These are phyloP conservation scores for Botryotinia narcissicola DNA, from an alignment of 2,329 filamentous ascomycete genomes.

Conservation along the genomic window DNA sequence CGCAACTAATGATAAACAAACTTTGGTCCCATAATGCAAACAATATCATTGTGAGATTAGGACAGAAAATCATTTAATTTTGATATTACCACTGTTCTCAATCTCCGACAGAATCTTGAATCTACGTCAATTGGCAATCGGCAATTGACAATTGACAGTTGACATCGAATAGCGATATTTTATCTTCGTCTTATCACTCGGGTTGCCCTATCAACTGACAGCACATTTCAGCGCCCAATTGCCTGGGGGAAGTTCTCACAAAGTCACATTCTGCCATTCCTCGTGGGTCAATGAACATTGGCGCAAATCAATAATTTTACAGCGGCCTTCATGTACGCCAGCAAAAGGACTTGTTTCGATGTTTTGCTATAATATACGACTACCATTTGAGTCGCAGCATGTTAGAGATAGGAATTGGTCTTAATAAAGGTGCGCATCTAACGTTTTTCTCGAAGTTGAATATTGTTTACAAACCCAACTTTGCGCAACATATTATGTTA, in stretches of 20 bases:
- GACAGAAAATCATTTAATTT: neutral
- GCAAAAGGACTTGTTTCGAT: conserved; percentile 9
- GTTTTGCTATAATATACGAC: conserved; percentile 12
- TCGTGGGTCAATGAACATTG: neutral
- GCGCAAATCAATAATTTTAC: neutral
- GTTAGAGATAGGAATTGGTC: conserved; percentile 21
- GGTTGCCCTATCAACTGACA: conserved; percentile 20
- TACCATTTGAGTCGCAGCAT: conserved; percentile 19
- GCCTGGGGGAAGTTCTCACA: neutral
- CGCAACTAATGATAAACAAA: neutral
- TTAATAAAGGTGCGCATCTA: conserved; percentile 21
- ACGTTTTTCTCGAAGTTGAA: neutral
- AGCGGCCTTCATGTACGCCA: conserved; percentile 12
- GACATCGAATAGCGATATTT: neutral
- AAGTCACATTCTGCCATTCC: neutral
- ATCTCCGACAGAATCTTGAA: neutral
- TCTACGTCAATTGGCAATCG: neutral
- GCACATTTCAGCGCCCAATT: conserved; percentile 12
- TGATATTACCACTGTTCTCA: neutral
- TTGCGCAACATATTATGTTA: conserved; percentile 3
- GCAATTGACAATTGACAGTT: neutral
- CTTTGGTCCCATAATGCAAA: conserved; percentile 12
- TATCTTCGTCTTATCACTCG: neutral
- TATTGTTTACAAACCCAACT: neutral
- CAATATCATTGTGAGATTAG: conserved; percentile 16